A percentile compares a stretch with the other conserved stretches of the same genome.
phyloP scores from a whole-genome alignment of 495 filamentous ascomycete species.

The Tuber aestivum region DNA sequence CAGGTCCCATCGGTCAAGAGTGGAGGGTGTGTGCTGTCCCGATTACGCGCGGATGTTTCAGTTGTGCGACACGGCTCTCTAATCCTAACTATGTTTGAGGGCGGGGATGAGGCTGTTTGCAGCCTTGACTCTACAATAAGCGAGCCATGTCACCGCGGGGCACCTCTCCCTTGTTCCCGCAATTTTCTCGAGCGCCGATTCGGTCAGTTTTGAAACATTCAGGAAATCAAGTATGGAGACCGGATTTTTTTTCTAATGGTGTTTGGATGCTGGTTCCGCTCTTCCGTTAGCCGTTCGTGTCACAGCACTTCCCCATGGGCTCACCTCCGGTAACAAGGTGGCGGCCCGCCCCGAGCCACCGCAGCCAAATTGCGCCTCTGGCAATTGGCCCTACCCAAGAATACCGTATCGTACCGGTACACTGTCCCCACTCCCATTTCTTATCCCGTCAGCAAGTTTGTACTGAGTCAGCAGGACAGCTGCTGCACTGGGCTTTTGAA shows the following conservation, averaged over 20 bases:
- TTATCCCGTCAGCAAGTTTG: neutral
- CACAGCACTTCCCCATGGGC: slow-evolving; percentile 18
- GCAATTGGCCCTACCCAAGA: neutral
- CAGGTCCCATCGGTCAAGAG: neutral
- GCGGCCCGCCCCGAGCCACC: slow-evolving; percentile 33
- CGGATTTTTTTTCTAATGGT: neutral
- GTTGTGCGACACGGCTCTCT: neutral
- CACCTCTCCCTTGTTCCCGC: neutral
- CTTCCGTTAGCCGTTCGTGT: slow-evolving; percentile 21
- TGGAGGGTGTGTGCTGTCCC: neutral
- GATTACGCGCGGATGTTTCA: neutral
- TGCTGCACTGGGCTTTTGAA: neutral
- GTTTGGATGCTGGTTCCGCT: slow-evolving; percentile 8
- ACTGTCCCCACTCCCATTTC: neutral
- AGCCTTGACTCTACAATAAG: neutral
- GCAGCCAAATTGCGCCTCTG: slow-evolving; percentile 14
- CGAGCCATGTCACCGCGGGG: slow-evolving; percentile 3
- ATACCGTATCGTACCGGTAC: too few species aligned
- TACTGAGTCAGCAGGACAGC: slow-evolving; percentile 1
- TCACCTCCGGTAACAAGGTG: slow-evolving; percentile 14
- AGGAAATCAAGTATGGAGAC: neutral
- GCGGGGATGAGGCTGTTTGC: slow-evolving; percentile 1
- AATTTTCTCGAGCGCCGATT: neutral
- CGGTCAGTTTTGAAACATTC: neutral
- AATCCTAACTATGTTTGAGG: neutral